phyloP scores from a whole-genome alignment of 2,329 filamentous ascomycete genomes.

The Aspergillus melleus region DNA sequence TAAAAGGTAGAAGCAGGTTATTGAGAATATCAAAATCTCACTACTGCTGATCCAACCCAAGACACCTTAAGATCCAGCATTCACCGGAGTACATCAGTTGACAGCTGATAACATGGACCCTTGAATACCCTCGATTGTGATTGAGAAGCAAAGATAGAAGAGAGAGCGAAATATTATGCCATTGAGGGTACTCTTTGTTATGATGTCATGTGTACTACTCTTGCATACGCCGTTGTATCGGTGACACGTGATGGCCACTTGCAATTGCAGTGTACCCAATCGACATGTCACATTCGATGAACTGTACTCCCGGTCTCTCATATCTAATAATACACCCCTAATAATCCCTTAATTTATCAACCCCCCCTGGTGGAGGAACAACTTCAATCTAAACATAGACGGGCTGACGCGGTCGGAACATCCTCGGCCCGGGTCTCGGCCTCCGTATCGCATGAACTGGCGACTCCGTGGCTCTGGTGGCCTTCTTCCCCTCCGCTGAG shows the following conservation, averaged over 20 bases:
- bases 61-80: too few species aligned
- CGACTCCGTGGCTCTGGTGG: not conserved
- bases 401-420: conserved; percentile 31
- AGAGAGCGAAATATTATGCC: not conserved
- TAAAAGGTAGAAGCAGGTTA: too few species aligned
- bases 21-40: too few species aligned
- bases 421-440: conserved; percentile 32
- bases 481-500: conserved; percentile 1
- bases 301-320: not conserved
- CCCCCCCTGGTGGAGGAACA: not conserved
- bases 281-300: not conserved
- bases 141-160: not conserved
- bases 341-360: not conserved
- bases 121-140: too few species aligned
- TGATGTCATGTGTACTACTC: too few species aligned
- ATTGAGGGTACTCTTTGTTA: too few species aligned
- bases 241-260: not conserved
- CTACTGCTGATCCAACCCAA: too few species aligned
- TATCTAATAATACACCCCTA: not conserved
- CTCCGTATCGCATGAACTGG: conserved; percentile 22
- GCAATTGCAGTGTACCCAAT: not conserved
- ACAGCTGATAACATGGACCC: too few species aligned
- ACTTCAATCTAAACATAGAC: not conserved
- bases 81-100: too few species aligned
- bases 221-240: too few species aligned